Conservation (phyloP, 1,139 yeast species). For the Lodderomyces pseudojiufengensis region DNA sequence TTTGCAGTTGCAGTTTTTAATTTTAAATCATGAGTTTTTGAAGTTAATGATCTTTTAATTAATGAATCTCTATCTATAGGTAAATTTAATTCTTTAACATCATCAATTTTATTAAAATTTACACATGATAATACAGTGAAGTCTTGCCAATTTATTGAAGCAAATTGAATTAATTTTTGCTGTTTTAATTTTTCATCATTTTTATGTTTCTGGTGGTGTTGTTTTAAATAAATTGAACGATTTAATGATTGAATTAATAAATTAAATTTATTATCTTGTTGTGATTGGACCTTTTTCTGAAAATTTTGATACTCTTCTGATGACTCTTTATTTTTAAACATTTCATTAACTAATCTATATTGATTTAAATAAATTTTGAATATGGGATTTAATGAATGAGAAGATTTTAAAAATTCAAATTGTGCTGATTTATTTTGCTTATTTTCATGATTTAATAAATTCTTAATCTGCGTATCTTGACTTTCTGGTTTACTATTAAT, state of each 20-base stretch:
- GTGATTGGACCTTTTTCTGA: conserved; percentile 7
- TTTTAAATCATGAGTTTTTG: conserved; percentile 23
- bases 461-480: conserved; percentile 28
- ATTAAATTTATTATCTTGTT: conserved; percentile 12
- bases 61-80: conserved; percentile 63
- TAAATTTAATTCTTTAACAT: conserved; percentile 53
- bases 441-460: conserved; percentile 35
- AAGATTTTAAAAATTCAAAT: conserved; percentile 61
- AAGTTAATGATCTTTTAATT: conserved; percentile 57
- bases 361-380: conserved; percentile 53
- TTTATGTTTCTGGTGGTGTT: conserved; percentile 26
- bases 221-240: conserved; percentile 56
- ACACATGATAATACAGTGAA: conserved; percentile 69
- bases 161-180: conserved; percentile 49
- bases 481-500: conserved; percentile 39
- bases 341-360: conserved; percentile 41
- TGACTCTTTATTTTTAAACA: conserved; percentile 8
- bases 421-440: conserved; percentile 44
- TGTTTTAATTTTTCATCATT: conserved; percentile 31
- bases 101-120: conserved; percentile 64
- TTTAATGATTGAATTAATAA: conserved; percentile 49
- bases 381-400: conserved; percentile 60
- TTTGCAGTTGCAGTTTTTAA: neutral
- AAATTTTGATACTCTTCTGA: neutral
- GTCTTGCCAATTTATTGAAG: conserved; percentile 86